Base-by-base conservation (phyloP, 2,329 filamentous ascomycete species). In the Karstenula rhodostoma region DNA sequence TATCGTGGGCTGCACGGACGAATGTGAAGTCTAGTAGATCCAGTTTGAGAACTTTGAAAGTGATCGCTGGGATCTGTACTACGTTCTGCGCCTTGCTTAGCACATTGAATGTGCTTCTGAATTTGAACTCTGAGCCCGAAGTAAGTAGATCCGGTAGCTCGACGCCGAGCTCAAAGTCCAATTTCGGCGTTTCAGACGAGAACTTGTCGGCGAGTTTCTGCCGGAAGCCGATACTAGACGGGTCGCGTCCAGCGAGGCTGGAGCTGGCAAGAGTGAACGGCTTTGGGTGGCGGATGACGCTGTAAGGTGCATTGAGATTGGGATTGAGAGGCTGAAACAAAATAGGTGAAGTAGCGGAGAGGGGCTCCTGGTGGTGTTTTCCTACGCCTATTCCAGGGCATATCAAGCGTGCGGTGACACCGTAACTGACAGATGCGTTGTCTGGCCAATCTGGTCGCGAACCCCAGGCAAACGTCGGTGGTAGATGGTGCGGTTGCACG, bases 1-100 rank as follows among this genome's bases (percentile, higher is more conserved):
- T 49, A 43, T 73, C 71, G 1, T 59, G 46, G 1, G 69, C 62
- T n/a, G 70, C 70, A 43, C 71, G 65, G n/a, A 61, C 52, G 33
- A 63, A 65, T 2, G 67, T 71, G 47, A 69, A 66, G 35, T 65
- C 63, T 7, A 68, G 33, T 15, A 72, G 32, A 9, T 69, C 59
- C 5, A 72, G 37, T 35, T 69, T 69, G 10, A 65, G 19, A 1
- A 73, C 47, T 4, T 29, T 59, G 48, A 73, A 68, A 1, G 37
- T 48, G 15, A 72, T 49, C 1, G 57, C 10, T 5, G 71, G 69
- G 9, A 72, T 61, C 4, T 61, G 35, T 8, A 54, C 40, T 3
- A 68, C 68, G 23, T 65, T 70, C 0, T 59, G 57, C 19, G 57
- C 52, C 25, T 48, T 61, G 0, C 52, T 27, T 4, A 65, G 40